Base-by-base conservation (phyloP, 345 rosid species). In the Populus alba region DNA sequence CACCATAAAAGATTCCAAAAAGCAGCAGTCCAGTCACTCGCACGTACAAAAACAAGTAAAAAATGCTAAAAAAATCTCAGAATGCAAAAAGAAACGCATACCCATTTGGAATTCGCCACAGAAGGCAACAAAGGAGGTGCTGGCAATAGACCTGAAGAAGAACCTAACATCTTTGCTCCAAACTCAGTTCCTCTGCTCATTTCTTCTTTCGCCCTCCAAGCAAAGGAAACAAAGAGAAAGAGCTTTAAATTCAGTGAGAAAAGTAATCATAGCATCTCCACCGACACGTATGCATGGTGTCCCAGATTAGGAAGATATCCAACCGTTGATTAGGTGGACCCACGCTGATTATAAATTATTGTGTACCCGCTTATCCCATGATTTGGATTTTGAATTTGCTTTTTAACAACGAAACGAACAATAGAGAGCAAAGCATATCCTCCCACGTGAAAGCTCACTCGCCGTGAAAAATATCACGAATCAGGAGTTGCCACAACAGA, bases 81-180 rank as follows among this genome's bases (percentile, higher is more conserved):
- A 12, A 65, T n/a, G 37, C 27, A 43, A 39, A n/a, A 41, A 63
- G 37, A 59, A 73, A 43, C 13, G 68, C 13, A 59, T 77, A 83
- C 87, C 82, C n/a, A 57, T 59, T 38, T 35, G 75, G 51, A 68
- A 20, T 37, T 59, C 66, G 61, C 76, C 27, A 78, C 74, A 17
- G 88, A 65, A 74, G 80, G 53, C 17, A 72, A 70, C 18, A 68
- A 65, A 61, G 72, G 71, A 29, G 79, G 71, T 22, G 81, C 53
- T 12, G 74, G 75, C 10, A 67, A 66, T 29, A 83, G 71, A 77
- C 79, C 49, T 47, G 51, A 12, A 38, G 45, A 63, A 66, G 82
- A 79, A 71, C 71, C 71, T 25, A 75, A 67, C 90, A 85, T 84
- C 76, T 78, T 75, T 23, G 17, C 65, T 11, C 67, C 74, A 79